Base-by-base conservation (phyloP, 2,329 filamentous ascomycete genomes). In the Amylocarpus encephaloides region DNA sequence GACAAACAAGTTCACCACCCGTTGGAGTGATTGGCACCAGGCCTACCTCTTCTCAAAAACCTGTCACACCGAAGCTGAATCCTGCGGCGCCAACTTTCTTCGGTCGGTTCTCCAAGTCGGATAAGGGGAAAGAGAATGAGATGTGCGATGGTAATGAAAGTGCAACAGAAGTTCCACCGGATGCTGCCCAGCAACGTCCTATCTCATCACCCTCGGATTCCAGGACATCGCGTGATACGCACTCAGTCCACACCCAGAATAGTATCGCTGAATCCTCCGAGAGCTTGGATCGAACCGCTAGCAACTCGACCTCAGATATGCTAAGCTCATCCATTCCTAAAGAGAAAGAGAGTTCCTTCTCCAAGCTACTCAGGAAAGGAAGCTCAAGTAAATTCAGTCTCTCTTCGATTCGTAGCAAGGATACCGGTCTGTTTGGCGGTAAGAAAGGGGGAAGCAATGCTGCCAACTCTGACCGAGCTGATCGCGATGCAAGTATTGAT, bases 61-160 rank as follows among this genome's bases (percentile, higher is more conserved):
- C 70, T 46, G 63, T 73, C 36, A 72, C 83, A 68, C 61, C 81
- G 42, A 76, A 78, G 59, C 76, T 97, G 26, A 97, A 98, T 62
- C 93, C 93, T 6, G 80, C 88, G 6, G 93, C 92, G 0, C 91
- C 91, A 7, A 88, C 86, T 1, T 97, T 97, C 66, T 92, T 86
- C 68, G 83, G 57, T 9, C 78, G 83, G 34, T 80, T 93, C 51
- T 73, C 76, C 4, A 46, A 49, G 19, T 66, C 66, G 29, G 73
- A 71, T 54, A 59, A 63, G 13, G 59, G 60, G 18, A 64, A 56
- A 58, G 64, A 64, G 12, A 76, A 71, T 55, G 57, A 62, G 18
- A 73, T 69, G 56, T 65, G 65, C n/a, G 71, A 69, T 51, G 68
- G 68, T 33, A 71, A 68, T 52, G 68, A 53, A 19, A 61, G 69